Base-by-base conservation (phyloP, 169 alveolate genomes). In the Eimeria acervulina region DNA sequence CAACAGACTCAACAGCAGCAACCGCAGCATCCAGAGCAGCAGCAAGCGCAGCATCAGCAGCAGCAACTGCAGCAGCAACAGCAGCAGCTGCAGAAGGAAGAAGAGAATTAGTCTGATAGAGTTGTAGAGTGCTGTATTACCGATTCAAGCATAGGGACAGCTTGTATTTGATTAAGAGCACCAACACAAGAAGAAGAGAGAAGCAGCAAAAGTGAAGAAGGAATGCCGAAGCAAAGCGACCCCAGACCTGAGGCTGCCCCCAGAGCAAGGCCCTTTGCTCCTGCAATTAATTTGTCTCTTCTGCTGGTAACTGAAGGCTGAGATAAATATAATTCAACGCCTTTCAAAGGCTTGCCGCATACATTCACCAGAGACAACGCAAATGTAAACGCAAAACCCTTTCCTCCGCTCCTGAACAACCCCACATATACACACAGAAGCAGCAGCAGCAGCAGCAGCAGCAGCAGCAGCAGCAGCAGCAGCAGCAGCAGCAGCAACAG, bases 101-200 rank as follows among this genome's bases (percentile, higher is more conserved):
- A 17, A 51, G 0, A n/a, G n/a, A n/a, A n/a, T n/a, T n/a, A n/a
- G n/a, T n/a, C n/a, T n/a, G n/a, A n/a, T n/a, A n/a, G n/a, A n/a
- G n/a, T n/a, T n/a, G n/a, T n/a, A n/a, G n/a, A n/a, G n/a, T 10
- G 7, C 21, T 51, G 59, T 1, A 10, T 59, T 72, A 94, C 96
- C 33, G 96, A 68, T 47, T 94, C 95, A 33, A 94, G 63, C 96
- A 94, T 94, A 19, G 96, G 96, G 2, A 94, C 91, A n/a, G 96
- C 96, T 55, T 94, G 96, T 23, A 94, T 94, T 81, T 94, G 96
- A 40, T 94, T 94, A 61, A 94, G 94, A 2, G 91, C 80, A 23
- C 96, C 96, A 63, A 81, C 89, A 70, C 96, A 94, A 38, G 96
- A 55, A 4, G 91, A 59, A 42, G 96, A 94, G 70, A 72, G 76